Conservation (phyloP, 106 monocot genomes). For the Acorus gramineus region DNA sequence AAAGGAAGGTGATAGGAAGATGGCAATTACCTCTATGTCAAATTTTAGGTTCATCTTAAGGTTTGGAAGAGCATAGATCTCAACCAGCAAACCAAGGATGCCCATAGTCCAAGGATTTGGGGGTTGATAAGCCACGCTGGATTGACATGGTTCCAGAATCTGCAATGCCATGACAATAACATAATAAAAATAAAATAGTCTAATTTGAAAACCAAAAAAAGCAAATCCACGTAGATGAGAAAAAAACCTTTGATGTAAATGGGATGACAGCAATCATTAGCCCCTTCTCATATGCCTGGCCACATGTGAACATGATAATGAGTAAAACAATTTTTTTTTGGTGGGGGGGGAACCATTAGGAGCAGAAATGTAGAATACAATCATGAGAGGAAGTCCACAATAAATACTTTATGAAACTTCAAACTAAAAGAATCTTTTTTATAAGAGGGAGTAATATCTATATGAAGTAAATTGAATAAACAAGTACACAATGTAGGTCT, state of each 20-base stretch:
- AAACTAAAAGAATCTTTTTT: no score
- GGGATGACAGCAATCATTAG: constrained; percentile 99
- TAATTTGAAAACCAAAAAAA: background rate
- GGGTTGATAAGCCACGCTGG: constrained; percentile 87
- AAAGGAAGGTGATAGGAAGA: background rate
- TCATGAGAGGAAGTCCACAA: no score
- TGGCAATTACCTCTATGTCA: constrained; percentile 83
- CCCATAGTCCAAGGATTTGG: constrained; percentile 99
- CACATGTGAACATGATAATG: constrained; percentile 10
- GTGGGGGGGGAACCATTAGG: background rate
- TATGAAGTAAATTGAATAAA: no score
- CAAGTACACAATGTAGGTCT: no score
- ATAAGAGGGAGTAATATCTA: no score
- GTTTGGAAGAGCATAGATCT: constrained; percentile 90
- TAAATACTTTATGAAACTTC: no score
- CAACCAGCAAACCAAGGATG: constrained; percentile 80
- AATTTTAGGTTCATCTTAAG: constrained; percentile 99
- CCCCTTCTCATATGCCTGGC: constrained; percentile 93
- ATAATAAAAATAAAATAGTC: background rate
- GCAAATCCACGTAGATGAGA: background rate
- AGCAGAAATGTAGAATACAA: constrained; percentile 5
- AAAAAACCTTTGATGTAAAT: constrained; percentile 90
- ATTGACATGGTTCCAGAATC: constrained; percentile 92
- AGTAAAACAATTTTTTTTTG: constrained; percentile 5
- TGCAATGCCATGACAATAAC: constrained; percentile 14